Base-by-base conservation (phyloP, 306 rosid genomes). In the Mucuna pruriens region DNA sequence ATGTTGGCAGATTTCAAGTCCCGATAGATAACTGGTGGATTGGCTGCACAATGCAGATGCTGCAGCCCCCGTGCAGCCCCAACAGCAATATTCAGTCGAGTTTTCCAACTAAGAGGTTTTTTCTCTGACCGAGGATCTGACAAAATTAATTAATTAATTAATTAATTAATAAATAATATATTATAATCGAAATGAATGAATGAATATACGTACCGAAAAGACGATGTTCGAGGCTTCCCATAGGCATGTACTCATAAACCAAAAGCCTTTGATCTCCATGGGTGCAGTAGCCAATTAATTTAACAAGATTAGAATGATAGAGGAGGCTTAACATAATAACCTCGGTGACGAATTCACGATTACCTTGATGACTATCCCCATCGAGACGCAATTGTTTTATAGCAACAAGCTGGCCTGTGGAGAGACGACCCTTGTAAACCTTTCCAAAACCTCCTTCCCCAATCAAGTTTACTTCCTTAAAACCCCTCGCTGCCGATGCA, bases 371-470 rank as follows among this genome's bases (percentile, higher is more conserved):
- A 31, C 90, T 91, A 2, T 89, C 91, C 9, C 73, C 73, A 19
- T 67, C 73, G 11, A 84, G 93, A 76, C 80, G 85, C 44, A 93
- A 93, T 81, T 90, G 97, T 82, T 94, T 94, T 54, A 94, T 66
- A 10, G 98, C 98, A 77, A 91, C 96, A 64, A 89, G 85, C 94
- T 87, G 92, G 63, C 86, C 91, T 1, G 91, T 34, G 5, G 90
- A 90, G 17, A 94, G 84, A 52, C 90, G 90, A 40, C 98, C 98
- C 86, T 91, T 91, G 86, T 82, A 94, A 64, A 94, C 98, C 71
- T 85, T 92, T 78, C 98, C 98, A 75, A 94, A 94, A 57, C 98
- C 98, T 15, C 98, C 98, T 88, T 94, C 97, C 6, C 98, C 98
- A 26, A 91, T 84, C 89, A 91, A 82, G 72, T 93, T 91, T 54